phyloP scores from a whole-genome alignment of 441 rosid genomes.

The Codiaeum variegatum region DNA sequence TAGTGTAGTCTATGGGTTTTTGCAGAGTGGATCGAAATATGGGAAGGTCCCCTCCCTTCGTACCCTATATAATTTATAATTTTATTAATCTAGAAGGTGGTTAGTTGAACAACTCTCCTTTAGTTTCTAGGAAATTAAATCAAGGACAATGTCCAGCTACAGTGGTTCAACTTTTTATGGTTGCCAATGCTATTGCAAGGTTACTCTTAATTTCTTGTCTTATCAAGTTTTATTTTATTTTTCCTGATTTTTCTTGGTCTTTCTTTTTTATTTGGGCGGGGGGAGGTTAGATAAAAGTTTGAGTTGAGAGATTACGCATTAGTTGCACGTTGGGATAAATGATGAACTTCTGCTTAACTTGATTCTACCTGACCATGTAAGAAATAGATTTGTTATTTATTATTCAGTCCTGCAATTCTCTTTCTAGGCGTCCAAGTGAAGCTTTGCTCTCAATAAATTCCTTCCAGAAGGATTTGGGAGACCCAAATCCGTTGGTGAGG shows the following conservation, averaged over 20 bases:
- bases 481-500: conserved; percentile 84
- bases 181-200: not conserved
- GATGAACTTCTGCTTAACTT: conserved; percentile 5
- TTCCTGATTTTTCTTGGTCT: not conserved
- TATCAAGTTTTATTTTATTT: not conserved
- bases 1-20: not conserved
- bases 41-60: not conserved
- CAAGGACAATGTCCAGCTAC: not conserved
- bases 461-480: conserved; percentile 95
- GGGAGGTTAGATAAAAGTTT: not conserved
- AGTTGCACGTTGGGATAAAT: conserved; percentile 3
- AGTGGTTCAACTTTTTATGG: not conserved
- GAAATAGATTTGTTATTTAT: conserved; percentile 2
- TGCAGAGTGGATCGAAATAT: not conserved
- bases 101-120: not conserved
- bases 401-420: conserved; percentile 15
- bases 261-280: not conserved
- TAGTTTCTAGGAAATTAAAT: not conserved
- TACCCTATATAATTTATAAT: not conserved
- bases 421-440: conserved; percentile 88
- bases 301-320: not conserved
- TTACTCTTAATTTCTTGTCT: not conserved
- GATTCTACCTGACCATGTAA: not conserved
- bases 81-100: not conserved
- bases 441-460: conserved; percentile 88